Evolutionary conservation across 768 basidiomycete genomes (phyloP), one percentile per base, ranked within the genome.

Genomic region (Auricularia auricula-judae): DNA sequence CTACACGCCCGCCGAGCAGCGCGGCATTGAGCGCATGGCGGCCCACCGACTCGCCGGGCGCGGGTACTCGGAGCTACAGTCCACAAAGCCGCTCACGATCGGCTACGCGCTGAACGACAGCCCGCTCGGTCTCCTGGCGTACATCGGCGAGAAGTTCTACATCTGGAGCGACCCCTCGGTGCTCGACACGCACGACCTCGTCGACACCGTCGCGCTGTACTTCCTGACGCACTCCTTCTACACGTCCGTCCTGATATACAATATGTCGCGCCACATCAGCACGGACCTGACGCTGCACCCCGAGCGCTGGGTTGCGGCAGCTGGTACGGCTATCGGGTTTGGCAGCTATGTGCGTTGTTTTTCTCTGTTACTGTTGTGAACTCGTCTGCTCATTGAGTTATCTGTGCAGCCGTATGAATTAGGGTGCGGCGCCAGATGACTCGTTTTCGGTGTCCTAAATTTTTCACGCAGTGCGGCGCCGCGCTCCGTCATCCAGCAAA

Each of bases 121-220:
- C 12, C 68, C 68, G 3, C 21, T 69, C 10, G 63, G 66, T 16
- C 44, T 68, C 11, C 67, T 69, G 12, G 63, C 67, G 8, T 69
- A 69, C 54, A 69, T 69, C 51, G 68, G 68, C 11, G 67, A 68
- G 53, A 69, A 69, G 47, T 63, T 69, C 33, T 63, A 66, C 39
- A 60, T 63, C 23, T 69, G 68, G 68, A 68, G 68, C 39, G 68
- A 69, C 61, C 67, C 67, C 2, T 56, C 36, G 36, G 47, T 43
- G 23, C 36, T 68, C 54, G 64, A 68, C 29, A 59, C 54, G 11
- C 36, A 39, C 29, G 67, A 69, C 56, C 44, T 69, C 36, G 61
- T 69, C n/a, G 62, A 65, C 36, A 69, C 65, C 16, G 68, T 69
- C 34, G 67, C 67, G 14, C 51, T 69, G 21, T 69, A 69, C 63